Percentiles rank a stretch among this genome's conserved stretches.
Evolutionary conservation across 495 filamentous ascomycete species (phyloP).

Genomic region (Clavariopsis aquatica): DNA sequence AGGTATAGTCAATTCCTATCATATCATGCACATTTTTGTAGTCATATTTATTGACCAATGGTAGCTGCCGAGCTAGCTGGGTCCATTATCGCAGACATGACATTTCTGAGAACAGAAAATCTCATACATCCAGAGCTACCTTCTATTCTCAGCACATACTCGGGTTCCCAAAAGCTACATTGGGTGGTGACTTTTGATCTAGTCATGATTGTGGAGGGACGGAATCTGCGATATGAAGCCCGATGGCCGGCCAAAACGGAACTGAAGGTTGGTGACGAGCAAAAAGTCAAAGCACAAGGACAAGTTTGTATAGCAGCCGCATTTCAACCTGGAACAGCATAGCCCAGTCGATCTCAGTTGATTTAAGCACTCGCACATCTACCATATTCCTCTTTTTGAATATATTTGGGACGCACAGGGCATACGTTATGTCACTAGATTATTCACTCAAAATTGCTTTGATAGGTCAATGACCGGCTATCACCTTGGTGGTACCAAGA

Average conservation of each 20-base stretch:
- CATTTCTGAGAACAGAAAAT: conserved; percentile 4
- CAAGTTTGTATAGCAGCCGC: conserved; percentile 12
- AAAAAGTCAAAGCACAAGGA: neutral
- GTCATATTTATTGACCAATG: no score
- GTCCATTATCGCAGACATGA: conserved; percentile 9
- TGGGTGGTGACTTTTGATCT: conserved; percentile 10
- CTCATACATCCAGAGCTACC: neutral
- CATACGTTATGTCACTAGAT: no score
- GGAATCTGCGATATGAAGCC: conserved; percentile 16
- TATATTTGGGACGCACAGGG: no score
- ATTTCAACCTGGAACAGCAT: conserved; percentile 12
- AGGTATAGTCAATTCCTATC: conserved; percentile 9
- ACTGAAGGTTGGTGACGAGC: neutral
- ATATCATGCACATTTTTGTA: no score
- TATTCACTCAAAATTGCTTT: no score
- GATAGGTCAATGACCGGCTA: no score
- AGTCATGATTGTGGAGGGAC: conserved; percentile 7
- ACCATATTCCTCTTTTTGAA: no score
- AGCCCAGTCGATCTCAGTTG: no score
- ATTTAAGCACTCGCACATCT: no score
- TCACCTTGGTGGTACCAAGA: no score
- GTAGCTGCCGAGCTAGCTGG: conserved; percentile 10
- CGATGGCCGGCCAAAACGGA: neutral
- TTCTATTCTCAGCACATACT: neutral
- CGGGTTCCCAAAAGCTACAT: neutral